Evolutionary conservation across 305 asterid species (phyloP).

Genomic region (Solanum hybrid): DNA sequence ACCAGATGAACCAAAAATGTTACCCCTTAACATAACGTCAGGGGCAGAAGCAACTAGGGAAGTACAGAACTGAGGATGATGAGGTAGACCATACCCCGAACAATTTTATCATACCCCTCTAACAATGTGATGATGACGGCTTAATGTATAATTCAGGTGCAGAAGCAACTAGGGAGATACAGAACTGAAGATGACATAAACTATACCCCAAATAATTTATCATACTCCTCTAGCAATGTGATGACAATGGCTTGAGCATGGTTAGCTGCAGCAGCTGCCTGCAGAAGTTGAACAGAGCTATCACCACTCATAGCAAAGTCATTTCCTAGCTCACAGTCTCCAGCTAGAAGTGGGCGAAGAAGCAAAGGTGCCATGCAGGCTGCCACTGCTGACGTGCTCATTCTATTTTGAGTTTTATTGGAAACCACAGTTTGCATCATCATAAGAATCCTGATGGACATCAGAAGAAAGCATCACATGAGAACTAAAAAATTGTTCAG

Average conservation of each 20-base stretch:
- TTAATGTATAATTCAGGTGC: neutral
- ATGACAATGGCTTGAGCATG: slow-evolving; percentile 98
- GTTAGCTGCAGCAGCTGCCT: slow-evolving; percentile 99
- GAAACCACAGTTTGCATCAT: slow-evolving; percentile 91
- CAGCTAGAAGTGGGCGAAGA: slow-evolving; percentile 95
- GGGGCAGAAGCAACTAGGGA: slow-evolving; percentile 8
- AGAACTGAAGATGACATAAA: slow-evolving; percentile 2
- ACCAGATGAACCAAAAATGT: neutral
- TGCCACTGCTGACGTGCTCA: slow-evolving; percentile 98
- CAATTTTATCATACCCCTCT: slow-evolving; percentile 65
- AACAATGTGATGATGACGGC: slow-evolving; percentile 84
- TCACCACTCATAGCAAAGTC: slow-evolving; percentile 76
- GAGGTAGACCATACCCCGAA: slow-evolving; percentile 49
- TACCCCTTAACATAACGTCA: neutral
- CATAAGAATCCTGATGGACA: slow-evolving; percentile 62
- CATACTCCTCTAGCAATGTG: slow-evolving; percentile 91
- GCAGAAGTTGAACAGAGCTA: slow-evolving; percentile 83
- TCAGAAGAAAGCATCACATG: slow-evolving; percentile 5
- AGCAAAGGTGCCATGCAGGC: slow-evolving; percentile 99
- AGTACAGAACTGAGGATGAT: neutral
- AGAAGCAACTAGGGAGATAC: slow-evolving; percentile 9
- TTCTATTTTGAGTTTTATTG: slow-evolving; percentile 69
- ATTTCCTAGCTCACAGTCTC: slow-evolving; percentile 84
- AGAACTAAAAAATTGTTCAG: neutral
- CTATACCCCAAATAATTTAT: slow-evolving; percentile 83